Evolutionary conservation across 768 basidiomycete species (phyloP), one percentile per base, ranked within the genome.

Genomic region (Xerocomellus intermedius): DNA sequence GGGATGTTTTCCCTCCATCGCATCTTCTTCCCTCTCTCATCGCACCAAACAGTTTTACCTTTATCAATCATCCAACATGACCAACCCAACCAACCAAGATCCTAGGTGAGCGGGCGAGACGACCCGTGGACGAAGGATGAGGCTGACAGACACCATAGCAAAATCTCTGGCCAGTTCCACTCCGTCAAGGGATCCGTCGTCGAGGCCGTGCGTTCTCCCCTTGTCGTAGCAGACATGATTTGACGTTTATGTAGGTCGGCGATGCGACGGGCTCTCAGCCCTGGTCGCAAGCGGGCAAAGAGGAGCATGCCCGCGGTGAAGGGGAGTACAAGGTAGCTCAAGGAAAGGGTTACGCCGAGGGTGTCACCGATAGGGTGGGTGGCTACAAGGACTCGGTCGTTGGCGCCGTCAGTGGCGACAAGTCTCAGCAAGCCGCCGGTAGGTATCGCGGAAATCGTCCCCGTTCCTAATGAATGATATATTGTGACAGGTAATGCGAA

Each of bases 341-440:
- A 55, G 74, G 75, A 19, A 72, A 84, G 64, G 77, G 74, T n/a
- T 84, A 77, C 57, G 75, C 65, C 5, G 76, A 84, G 48, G 83
- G 83, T 22, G 65, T 68, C 1, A 8, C 64, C 14, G 82, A 84
- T 54, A 75, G 74, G 51, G 33, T 76, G 8, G 65, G 58, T 3
- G 83, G 83, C 38, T 80, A 81, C 67, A 78, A 79, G 55, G 82
- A 84, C 50, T 63, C 79, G 41, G 68, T 85, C 32, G 70, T 80
- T 35, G 83, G 83, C 33, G 79, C 83, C 10, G 57, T 85, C 45
- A 76, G 71, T n/a, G 84, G 82, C 26, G 84, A 84, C 66, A 74
- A 76, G 59, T 38, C 69, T n/a, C 79, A 82, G 64, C 74, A 85
- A 66, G 52, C 59, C 17, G n/a, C 73, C 17, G 82, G 83, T 81